Evolutionary conservation across 306 rosid species (phyloP).

Genomic region (Quercus variabilis): DNA sequence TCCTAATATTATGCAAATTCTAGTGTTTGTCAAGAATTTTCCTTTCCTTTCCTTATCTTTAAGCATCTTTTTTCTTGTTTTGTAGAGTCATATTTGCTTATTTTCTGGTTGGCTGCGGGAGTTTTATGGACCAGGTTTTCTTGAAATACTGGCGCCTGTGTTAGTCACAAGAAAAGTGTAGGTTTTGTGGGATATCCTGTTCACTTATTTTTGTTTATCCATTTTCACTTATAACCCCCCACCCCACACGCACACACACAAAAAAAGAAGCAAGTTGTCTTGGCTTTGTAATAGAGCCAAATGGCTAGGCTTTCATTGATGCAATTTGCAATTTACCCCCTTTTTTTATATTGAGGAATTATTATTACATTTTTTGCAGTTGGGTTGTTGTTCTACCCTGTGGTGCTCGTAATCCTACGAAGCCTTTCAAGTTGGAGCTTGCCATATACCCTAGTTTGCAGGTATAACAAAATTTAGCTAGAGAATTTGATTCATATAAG

Average conservation of each 20-base stretch:
- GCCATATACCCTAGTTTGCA: constrained; percentile 73
- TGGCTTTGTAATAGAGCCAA: constrained; percentile 1
- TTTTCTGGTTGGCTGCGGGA: constrained; percentile 97
- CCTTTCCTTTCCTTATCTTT: constrained; percentile 1
- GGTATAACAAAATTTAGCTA: constrained; percentile 40
- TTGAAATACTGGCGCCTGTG: constrained; percentile 81
- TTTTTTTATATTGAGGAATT: background rate
- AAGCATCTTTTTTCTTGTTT: constrained; percentile 17
- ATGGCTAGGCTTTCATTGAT: constrained; percentile 20
- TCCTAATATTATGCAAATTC: constrained; percentile 7
- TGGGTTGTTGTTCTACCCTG: constrained; percentile 89
- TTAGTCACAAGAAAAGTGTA: constrained; percentile 82
- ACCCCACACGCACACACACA: too few relatives aligned
- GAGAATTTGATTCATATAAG: background rate
- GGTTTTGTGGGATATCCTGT: constrained; percentile 35
- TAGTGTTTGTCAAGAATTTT: constrained; percentile 10
- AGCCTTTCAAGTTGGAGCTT: constrained; percentile 96
- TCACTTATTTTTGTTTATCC: constrained; percentile 24
- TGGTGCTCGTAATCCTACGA: constrained; percentile 56
- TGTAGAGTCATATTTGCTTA: constrained; percentile 80
- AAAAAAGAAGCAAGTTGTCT: background rate
- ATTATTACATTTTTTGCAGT: constrained; percentile 47
- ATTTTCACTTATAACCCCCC: background rate
- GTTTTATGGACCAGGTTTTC: constrained; percentile 85
- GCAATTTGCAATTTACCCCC: constrained; percentile 1